Base-by-base conservation (phyloP, 2,329 filamentous ascomycete genomes). In the Aspergillus sp. region DNA sequence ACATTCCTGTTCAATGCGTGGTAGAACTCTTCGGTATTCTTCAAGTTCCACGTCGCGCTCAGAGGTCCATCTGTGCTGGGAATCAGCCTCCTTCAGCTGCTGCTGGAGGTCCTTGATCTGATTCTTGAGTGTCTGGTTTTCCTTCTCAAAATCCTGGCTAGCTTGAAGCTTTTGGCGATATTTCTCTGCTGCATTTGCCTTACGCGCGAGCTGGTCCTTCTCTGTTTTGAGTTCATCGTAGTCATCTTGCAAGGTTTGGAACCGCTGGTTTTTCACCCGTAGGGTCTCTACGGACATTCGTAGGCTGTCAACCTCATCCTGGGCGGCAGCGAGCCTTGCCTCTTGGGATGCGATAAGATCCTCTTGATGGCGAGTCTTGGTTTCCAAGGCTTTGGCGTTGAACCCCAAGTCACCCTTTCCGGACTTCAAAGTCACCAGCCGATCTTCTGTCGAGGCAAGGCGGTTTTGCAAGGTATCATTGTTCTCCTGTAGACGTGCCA, bases 271-370 rank as follows among this genome's bases (percentile, higher is more conserved):
- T 51, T 73, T 71, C 43, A 70, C 64, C 36, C 66, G 66, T 45
- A 72, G 54, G 5, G 68, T 67, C 45, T 72, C 69, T 26, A 70
- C 60, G 1, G 62, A 65, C 64, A 71, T 73, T 13, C 66, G 62
- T 27, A 74, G 53, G 27, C 66, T 65, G 48, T 71, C 68, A 6
- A 70, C 64, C 46, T 72, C 68, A 44, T 70, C 62, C 45, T 73
- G 67, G 28, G 66, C 55, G 29, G 76, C 71, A 44, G 85, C 78
- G 8, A 84, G 67, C 53, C 86, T 78, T 13, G 77, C 75, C 61
- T 90, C 86, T 53, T 88, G 79, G 26, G 74, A 77, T 33, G 82
- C 81, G 57, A 90, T 90, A 39, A 88, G 72, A 45, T 84, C 76
- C 61, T 88, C 83, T 56, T 86, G 82, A 54, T 88, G 68, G 30